A percentile compares a stretch with the other conserved stretches of the same genome.
Conservation (phyloP, 768 basidiomycete genomes). For the Termitomyces sp. region DNA sequence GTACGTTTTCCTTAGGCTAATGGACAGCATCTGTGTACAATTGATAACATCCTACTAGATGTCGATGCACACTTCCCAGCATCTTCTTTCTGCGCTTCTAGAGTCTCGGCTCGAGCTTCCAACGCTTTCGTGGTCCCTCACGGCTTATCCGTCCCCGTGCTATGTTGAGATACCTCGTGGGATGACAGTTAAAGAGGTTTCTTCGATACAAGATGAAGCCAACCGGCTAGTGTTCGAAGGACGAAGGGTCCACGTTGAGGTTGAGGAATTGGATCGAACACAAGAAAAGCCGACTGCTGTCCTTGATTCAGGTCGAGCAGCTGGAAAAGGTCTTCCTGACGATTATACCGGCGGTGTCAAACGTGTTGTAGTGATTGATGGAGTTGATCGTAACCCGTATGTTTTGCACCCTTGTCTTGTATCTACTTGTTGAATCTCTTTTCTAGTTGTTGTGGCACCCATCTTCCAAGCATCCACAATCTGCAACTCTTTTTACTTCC, state of each 20-base stretch:
- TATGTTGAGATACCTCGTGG: constrained; percentile 76
- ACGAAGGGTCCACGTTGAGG: constrained; percentile 66
- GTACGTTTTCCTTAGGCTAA: constrained; percentile 33
- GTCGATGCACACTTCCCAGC: constrained; percentile 84
- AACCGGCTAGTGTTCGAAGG: constrained; percentile 71
- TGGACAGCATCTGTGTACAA: not conserved
- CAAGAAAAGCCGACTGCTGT: constrained; percentile 29
- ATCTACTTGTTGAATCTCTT: constrained; percentile 8
- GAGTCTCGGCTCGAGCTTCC: constrained; percentile 59
- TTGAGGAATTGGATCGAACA: constrained; percentile 54
- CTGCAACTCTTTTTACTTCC: constrained; percentile 71
- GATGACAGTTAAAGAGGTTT: constrained; percentile 61
- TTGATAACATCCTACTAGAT: constrained; percentile 39
- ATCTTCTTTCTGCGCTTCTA: constrained; percentile 77
- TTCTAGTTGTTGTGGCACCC: constrained; percentile 76
- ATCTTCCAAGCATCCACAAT: constrained; percentile 73
- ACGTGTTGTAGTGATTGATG: constrained; percentile 80
- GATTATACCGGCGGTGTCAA: constrained; percentile 77
- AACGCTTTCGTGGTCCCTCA: constrained; percentile 82
- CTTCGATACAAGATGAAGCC: constrained; percentile 54
- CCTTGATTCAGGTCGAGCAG: constrained; percentile 44
- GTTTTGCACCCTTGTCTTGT: constrained; percentile 19
- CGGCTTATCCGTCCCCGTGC: constrained; percentile 59
- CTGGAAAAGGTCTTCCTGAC: constrained; percentile 58
- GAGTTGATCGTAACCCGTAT: constrained; percentile 77